Evolutionary conservation across 257 asterid species (phyloP).

Genomic region (Anisodus acutangulus): DNA sequence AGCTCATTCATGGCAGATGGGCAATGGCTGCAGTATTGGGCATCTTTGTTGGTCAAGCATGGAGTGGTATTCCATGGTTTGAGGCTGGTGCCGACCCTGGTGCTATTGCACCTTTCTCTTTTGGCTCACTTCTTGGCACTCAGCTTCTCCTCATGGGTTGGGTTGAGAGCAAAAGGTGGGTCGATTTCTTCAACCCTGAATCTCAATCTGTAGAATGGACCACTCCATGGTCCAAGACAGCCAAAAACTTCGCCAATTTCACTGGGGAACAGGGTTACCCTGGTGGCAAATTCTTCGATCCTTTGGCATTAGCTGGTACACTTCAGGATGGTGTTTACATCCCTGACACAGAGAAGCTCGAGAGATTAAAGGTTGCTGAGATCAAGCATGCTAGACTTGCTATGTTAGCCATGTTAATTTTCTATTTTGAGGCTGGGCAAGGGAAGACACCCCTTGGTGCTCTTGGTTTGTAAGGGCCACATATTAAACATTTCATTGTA

Average conservation of each 20-base stretch:
- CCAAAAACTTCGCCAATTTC: slow-evolving; percentile 81
- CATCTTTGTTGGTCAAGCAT: slow-evolving; percentile 93
- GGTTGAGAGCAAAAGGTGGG: slow-evolving; percentile 99
- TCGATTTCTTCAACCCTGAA: slow-evolving; percentile 89
- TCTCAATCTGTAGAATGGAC: slow-evolving; percentile 97
- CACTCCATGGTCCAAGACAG: slow-evolving; percentile 90
- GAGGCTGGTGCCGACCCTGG: slow-evolving; percentile 96
- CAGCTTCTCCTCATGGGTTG: slow-evolving; percentile 97
- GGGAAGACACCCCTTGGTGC: slow-evolving; percentile 98
- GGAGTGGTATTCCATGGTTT: slow-evolving; percentile 96
- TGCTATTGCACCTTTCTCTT: slow-evolving; percentile 93
- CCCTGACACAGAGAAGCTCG: slow-evolving; percentile 84
- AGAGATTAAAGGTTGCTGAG: slow-evolving; percentile 91
- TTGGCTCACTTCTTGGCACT: slow-evolving; percentile 91
- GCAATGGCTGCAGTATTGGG: slow-evolving; percentile 95
- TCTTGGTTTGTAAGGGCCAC: slow-evolving; percentile 66
- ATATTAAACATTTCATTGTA: slow-evolving; percentile 37
- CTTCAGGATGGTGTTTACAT: slow-evolving; percentile 66
- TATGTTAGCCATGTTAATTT: slow-evolving; percentile 91
- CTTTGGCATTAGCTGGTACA: slow-evolving; percentile 69
- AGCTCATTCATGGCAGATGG: slow-evolving; percentile 98
- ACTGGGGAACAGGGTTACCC: slow-evolving; percentile 97
- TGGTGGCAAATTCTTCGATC: slow-evolving; percentile 94
- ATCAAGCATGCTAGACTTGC: slow-evolving; percentile 96
- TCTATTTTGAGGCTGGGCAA: slow-evolving; percentile 96